Evolutionary conservation across 2,329 filamentous ascomycete genomes (phyloP).

Genomic region (Colletotrichum incanum): DNA sequence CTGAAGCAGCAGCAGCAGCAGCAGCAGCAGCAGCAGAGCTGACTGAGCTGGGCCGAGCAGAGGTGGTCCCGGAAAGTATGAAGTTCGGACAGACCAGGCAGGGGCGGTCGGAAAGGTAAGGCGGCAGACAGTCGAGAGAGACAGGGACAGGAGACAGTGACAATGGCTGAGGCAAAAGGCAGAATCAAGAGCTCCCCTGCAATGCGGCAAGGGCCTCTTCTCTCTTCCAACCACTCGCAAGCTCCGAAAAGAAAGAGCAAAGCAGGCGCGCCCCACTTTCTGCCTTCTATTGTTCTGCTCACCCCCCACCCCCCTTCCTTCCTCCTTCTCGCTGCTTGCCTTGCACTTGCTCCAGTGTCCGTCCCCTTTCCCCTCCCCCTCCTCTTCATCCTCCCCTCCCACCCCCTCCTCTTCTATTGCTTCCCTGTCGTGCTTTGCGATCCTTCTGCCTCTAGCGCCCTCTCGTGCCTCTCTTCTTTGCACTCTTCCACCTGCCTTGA

Average conservation of each 20-base stretch:
- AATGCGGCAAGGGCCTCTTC: constrained; percentile 21
- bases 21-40: neutral
- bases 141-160: neutral
- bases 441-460: constrained; percentile 20
- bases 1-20: neutral
- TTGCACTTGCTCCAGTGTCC: neutral
- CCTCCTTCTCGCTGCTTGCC: neutral
- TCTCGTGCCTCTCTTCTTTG: constrained; percentile 17
- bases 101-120: constrained; percentile 7
- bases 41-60: neutral
- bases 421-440: constrained; percentile 30
- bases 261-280: constrained; percentile 16
- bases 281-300: neutral
- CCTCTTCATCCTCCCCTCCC: neutral
- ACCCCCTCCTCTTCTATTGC: constrained; percentile 7
- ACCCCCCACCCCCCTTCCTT: constrained; percentile 16
- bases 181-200: constrained; percentile 27
- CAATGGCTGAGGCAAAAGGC: constrained; percentile 11
- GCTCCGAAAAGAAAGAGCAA: constrained; percentile 38
- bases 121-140: neutral
- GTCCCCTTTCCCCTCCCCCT: constrained; percentile 3
- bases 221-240: constrained; percentile 36
- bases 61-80: neutral
- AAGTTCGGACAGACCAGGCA: constrained; percentile 2
- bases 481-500: constrained; percentile 11